Evolutionary conservation across 129 eudicot genomes (phyloP).

Genomic region (Tagetes patula): DNA sequence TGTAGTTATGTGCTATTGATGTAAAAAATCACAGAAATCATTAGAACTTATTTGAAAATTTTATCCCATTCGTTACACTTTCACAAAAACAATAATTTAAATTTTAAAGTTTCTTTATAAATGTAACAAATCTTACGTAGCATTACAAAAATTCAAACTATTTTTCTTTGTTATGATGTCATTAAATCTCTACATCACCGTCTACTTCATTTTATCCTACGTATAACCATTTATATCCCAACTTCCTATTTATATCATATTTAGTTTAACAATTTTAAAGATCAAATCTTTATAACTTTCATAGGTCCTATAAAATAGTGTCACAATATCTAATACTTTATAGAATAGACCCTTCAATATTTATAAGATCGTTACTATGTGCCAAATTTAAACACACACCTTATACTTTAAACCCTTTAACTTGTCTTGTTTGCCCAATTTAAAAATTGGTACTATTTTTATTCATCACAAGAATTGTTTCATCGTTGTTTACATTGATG

Average conservation of each 20-base stretch:
- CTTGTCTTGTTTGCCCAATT: not conserved
- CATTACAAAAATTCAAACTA: not conserved
- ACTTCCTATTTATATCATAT: conserved; percentile 1
- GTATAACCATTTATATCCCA: not conserved
- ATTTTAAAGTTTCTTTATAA: too few relatives aligned
- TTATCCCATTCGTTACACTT: too few relatives aligned
- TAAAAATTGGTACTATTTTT: conserved; percentile 9
- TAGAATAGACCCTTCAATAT: conserved; percentile 6
- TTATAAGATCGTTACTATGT: not conserved
- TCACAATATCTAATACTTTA: conserved; percentile 4
- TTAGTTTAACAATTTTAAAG: not conserved
- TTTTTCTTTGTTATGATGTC: not conserved
- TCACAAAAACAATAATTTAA: too few relatives aligned
- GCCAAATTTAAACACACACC: conserved; percentile 17
- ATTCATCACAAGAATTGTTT: not conserved
- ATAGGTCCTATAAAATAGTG: not conserved
- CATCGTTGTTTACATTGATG: not conserved
- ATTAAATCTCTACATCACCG: not conserved
- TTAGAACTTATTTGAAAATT: too few relatives aligned
- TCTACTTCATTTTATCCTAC: not conserved
- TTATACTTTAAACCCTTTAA: conserved; percentile 2
- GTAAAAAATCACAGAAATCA: too few relatives aligned
- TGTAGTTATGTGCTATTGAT: too few relatives aligned
- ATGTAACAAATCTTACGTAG: not conserved
- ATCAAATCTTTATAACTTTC: not conserved